Percentiles rank a stretch among this genome's conserved stretches.
Evolutionary conservation across 2,329 filamentous ascomycete species (phyloP).

Genomic region (Curvularia sp.): DNA sequence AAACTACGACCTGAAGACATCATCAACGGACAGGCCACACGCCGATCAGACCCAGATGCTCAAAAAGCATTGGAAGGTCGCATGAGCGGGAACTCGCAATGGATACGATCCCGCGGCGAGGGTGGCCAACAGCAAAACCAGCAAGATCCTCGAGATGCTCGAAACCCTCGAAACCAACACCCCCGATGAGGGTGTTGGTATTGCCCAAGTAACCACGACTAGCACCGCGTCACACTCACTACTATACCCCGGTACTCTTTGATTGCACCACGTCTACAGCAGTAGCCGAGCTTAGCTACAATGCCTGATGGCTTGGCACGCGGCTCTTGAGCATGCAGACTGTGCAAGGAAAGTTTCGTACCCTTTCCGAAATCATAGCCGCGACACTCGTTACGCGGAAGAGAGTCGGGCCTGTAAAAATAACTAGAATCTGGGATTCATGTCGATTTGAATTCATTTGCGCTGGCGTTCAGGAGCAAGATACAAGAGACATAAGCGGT

Average conservation of each 20-base stretch:
- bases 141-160: constrained; percentile 49
- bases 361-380: constrained; percentile 21
- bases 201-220: constrained; percentile 6
- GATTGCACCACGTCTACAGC: constrained; percentile 19
- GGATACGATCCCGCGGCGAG: constrained; percentile 49
- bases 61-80: constrained; percentile 58
- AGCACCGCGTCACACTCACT: constrained; percentile 14
- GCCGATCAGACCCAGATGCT: constrained; percentile 54
- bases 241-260: constrained; percentile 11
- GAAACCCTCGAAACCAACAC: constrained; percentile 50
- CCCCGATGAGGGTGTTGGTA: constrained; percentile 39
- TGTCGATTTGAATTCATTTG: constrained; percentile 33
- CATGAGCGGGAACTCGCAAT: constrained; percentile 50
- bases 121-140: constrained; percentile 48
- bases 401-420: constrained; percentile 41
- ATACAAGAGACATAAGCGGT: constrained; percentile 36
- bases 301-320: constrained; percentile 19
- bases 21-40: constrained; percentile 35
- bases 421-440: constrained; percentile 40
- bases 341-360: constrained; percentile 18
- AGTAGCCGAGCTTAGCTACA: constrained; percentile 20
- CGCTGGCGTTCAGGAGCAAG: constrained; percentile 47
- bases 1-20: constrained; percentile 65
- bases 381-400: constrained; percentile 31
- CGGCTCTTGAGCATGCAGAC: constrained; percentile 25